Conservation (phyloP, 306 rosid genomes). For the Carpinus fangiana region DNA sequence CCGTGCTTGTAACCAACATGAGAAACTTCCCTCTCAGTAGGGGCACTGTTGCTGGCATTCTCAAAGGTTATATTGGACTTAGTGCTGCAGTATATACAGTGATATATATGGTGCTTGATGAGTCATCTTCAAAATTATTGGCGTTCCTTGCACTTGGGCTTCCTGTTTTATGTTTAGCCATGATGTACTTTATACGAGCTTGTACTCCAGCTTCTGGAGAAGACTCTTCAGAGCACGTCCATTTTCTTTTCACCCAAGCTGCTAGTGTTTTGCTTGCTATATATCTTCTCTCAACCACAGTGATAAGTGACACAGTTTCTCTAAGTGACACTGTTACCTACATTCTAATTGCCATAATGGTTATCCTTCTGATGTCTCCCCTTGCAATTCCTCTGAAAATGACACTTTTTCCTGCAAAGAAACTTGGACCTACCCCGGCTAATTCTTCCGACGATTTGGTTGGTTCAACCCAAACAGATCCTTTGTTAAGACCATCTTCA, state of each 20-base stretch:
- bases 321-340: constrained; percentile 50
- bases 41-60: constrained; percentile 84
- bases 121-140: constrained; percentile 57
- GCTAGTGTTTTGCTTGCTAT: constrained; percentile 65
- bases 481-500: constrained; percentile 62
- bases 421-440: constrained; percentile 18
- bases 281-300: constrained; percentile 55
- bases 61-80: constrained; percentile 80
- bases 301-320: constrained; percentile 39
- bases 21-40: constrained; percentile 89
- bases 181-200: constrained; percentile 74
- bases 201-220: constrained; percentile 84
- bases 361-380: constrained; percentile 65
- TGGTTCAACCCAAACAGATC: constrained; percentile 41
- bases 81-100: constrained; percentile 82
- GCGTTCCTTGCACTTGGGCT: constrained; percentile 66
- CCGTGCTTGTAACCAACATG: constrained; percentile 89
- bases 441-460: constrained; percentile 49
- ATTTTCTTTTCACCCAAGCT: constrained; percentile 72
- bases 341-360: constrained; percentile 58
- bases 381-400: constrained; percentile 75
- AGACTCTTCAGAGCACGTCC: constrained; percentile 71
- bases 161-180: constrained; percentile 51
- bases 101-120: constrained; percentile 50
- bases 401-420: constrained; percentile 62